Conservation (phyloP, 441 rosid genomes). For the Mallotus japonicus region DNA sequence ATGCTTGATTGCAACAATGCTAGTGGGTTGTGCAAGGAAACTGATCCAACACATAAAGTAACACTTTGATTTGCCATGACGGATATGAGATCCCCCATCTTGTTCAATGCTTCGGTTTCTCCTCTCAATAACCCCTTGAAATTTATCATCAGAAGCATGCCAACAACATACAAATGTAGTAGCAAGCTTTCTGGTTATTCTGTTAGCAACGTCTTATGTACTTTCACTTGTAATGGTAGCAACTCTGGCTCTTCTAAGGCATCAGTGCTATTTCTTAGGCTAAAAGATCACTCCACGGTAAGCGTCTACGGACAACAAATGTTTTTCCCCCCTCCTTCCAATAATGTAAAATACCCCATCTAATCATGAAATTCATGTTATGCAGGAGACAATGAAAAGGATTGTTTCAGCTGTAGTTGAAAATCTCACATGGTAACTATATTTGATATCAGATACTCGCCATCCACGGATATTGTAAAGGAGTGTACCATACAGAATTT, state of each 20-base stretch:
- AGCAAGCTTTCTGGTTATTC: neutral
- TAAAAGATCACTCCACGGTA: constrained; percentile 85
- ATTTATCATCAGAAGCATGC: neutral
- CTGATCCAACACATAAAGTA: constrained; percentile 82
- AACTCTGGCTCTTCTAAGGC: constrained; percentile 52
- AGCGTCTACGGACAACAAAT: neutral
- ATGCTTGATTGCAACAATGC: constrained; percentile 39
- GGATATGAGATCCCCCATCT: neutral
- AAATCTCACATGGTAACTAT: constrained; percentile 60
- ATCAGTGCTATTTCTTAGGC: constrained; percentile 77
- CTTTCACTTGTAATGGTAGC: constrained; percentile 35
- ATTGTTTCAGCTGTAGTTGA: constrained; percentile 62
- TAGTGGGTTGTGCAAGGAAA: constrained; percentile 73
- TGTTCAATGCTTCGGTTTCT: neutral
- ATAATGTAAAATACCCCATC: neutral
- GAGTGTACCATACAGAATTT: too few species aligned
- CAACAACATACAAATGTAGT: neutral
- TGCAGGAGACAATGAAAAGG: constrained; percentile 74
- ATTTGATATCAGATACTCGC: neutral
- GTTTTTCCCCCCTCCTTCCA: neutral
- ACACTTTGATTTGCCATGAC: neutral
- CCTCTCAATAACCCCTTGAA: neutral
- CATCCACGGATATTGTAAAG: neutral
- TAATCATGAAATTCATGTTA: neutral
- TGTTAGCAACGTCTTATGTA: neutral